Conservation (phyloP, 2,329 filamentous ascomycete genomes). For the Plectosphaerella plurivora region DNA sequence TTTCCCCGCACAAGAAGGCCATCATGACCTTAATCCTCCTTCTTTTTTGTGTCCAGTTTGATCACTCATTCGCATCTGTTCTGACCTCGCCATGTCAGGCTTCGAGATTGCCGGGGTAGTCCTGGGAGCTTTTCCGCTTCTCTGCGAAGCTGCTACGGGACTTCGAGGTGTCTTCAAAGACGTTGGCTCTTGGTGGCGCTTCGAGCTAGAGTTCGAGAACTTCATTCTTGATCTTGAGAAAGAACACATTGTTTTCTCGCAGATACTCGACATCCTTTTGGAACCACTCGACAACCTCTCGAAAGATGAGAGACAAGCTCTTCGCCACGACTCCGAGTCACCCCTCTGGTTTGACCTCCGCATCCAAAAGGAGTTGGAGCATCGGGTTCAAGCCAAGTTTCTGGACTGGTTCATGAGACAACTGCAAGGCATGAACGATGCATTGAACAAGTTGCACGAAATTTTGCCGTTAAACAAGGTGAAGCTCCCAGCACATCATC, state of each 20-base stretch:
- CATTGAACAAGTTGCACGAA: background rate
- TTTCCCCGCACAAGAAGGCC: background rate
- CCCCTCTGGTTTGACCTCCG: background rate
- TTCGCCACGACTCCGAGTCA: background rate
- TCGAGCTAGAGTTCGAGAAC: background rate
- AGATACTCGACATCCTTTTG: background rate
- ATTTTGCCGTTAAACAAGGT: background rate
- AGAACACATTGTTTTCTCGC: background rate
- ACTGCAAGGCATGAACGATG: background rate
- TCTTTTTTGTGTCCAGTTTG: too few species aligned
- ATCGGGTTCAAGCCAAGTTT: background rate
- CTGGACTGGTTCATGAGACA: background rate
- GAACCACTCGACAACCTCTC: background rate
- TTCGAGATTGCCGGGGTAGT: constrained; percentile 4
- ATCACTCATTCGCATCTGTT: background rate
- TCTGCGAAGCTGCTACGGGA: background rate
- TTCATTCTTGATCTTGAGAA: background rate
- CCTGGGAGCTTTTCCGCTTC: constrained; percentile 1
- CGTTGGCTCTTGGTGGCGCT: background rate
- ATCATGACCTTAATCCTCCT: background rate
- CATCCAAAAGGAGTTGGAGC: background rate
- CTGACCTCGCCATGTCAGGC: background rate
- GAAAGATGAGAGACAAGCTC: background rate
- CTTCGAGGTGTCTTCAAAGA: background rate
- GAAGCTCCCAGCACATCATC: too few species aligned